These are phyloP conservation scores for Helichrysum umbraculigerum DNA, from an alignment of 129 eudicot genomes.

Conservation along the genomic window DNA sequence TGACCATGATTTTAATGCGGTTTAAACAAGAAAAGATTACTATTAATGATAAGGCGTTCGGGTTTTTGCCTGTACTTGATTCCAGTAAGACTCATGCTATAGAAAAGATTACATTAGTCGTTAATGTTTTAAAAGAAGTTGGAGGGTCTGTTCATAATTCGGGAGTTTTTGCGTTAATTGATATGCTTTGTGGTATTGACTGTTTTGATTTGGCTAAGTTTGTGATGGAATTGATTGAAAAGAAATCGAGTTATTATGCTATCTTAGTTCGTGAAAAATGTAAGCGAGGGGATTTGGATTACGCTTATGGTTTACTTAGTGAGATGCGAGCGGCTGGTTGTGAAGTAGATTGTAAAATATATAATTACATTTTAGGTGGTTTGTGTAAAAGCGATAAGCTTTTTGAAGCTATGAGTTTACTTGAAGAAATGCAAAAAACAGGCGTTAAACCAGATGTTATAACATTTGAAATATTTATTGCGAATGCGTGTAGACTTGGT, in stretches of 20 bases:
- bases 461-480: constrained; percentile 61
- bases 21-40: constrained; percentile 44
- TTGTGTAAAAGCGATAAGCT: constrained; percentile 54
- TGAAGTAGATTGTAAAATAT: constrained; percentile 45
- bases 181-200: constrained; percentile 57
- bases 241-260: constrained; percentile 39
- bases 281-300: constrained; percentile 40
- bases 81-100: constrained; percentile 27
- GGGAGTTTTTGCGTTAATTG: constrained; percentile 56
- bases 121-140: constrained; percentile 39
- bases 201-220: constrained; percentile 61
- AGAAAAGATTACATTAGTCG: constrained; percentile 41
- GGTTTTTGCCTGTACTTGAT: constrained; percentile 43
- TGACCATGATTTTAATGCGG: constrained; percentile 47
- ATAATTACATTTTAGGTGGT: constrained; percentile 61
- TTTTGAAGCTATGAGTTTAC: constrained; percentile 41
- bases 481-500: constrained; percentile 45
- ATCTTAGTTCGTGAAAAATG: constrained; percentile 59
- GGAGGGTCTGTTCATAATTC: constrained; percentile 68
- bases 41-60: constrained; percentile 57
- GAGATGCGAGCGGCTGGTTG: constrained; percentile 57
- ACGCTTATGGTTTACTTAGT: constrained; percentile 44
- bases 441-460: constrained; percentile 45
- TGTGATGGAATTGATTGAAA: constrained; percentile 65
- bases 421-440: constrained; percentile 47